Evolutionary conservation across 176 grass and related monocot genomes (phyloP), one percentile per base, ranked within the genome.

Genomic region (Rhynchospora tenuis): DNA sequence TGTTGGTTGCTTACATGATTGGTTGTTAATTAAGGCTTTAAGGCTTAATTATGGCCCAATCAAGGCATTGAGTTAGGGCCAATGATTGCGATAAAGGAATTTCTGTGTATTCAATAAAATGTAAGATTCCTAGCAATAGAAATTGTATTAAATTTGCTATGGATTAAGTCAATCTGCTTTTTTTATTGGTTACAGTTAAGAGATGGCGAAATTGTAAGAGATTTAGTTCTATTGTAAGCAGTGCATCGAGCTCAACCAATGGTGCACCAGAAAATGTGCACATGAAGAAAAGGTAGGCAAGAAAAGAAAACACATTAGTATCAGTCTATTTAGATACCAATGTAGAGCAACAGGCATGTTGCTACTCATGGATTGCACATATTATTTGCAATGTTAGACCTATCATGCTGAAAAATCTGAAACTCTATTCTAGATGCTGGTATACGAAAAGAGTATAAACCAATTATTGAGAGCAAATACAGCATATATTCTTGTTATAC

Each of bases 211-310:
- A 73, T 83, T 43, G n/a, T 65, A 85, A 78, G 59, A 92, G 73
- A 45, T 71, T 22, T 4, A 10, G 61, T 75, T 45, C 86, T 80
- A 80, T 61, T 55, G 63, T 79, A 84, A 55, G 74, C 48, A 54
- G 59, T 83, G 64, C 76, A 61, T 73, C 87, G 24, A 81, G 73
- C 58, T 86, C 88, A 55, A 79, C 70, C 46, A 91, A 91, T 81
- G 90, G 90, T 23, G 46, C 47, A 14, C 87, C 87, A 59, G 65
- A 64, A 1, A 57, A 69, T 81, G 73, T 59, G n/a, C 62, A 76
- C 60, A 77, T 89, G 45, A 94, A 88, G 82, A 94, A 92, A 89
- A 92, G 94, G 94, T 97, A 50, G 28, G 24, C 47, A 6, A 16
- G 0, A 75, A 72, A 43, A 43, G 12, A 31, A 38, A 2, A 38